Evolutionary conservation across 1,139 yeast species (phyloP), one percentile per base, ranked within the genome.

Genomic region (Candida glucosophila): DNA sequence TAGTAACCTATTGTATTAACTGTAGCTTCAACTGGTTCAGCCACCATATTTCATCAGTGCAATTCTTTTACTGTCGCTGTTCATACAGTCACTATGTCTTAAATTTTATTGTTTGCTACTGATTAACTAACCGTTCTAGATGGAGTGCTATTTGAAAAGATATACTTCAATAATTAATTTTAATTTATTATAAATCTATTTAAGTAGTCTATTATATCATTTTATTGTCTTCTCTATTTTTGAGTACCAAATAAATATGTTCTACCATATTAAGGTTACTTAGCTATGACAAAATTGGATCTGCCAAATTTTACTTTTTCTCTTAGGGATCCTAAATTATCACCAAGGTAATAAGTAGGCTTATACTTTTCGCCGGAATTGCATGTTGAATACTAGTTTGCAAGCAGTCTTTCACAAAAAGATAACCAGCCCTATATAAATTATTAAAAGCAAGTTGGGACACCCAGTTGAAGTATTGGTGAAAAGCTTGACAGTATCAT

Each of bases 321-420:
- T 15, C 58, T 74, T 44, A 73, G 58, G 24, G 77, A 58, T 26
- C 67, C 74, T 36, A 58, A 67, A 31, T 70, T 61, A 42, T 75
- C 81, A 32, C 82, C 82, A 29, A 73, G 55, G 43, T 74, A 75
- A 54, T 73, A 73, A 17, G 52, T 52, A 12, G 78, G 57, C 26
- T 52, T 47, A 31, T 58, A 54, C 29, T 58, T 55, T 21, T 45
- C 46, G 25, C 60, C 58, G 2, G 37, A 27, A 27, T 39, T 44
- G 49, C 73, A 73, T 10, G 57, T 47, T 8, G 43, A 31, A 29
- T 67, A 72, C 74, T 77, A 75, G 52, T 74, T 61, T 21, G 40
- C 40, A 22, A 75, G 33, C 22, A 75, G 39, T 75, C 82, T 28
- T 59, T 45, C 29, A 75, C 58, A 34, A 73, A 59, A 26, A 80